These are phyloP conservation scores for Penicillium angulare DNA, from an alignment of 495 filamentous ascomycete genomes.

Conservation along the genomic window DNA sequence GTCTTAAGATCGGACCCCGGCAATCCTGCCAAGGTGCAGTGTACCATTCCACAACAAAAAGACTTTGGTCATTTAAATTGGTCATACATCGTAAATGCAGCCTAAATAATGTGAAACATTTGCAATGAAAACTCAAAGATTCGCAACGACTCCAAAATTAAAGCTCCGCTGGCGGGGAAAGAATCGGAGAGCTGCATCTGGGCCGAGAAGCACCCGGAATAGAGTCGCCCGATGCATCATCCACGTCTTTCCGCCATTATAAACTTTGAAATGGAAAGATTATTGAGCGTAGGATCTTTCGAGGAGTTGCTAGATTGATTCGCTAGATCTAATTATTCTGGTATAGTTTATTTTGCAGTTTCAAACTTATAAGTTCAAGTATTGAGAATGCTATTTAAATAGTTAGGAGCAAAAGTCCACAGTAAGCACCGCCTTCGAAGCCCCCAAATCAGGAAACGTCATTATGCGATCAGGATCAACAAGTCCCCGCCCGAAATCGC, in stretches of 20 bases:
- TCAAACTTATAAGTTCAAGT: neutral
- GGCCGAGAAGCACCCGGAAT: neutral
- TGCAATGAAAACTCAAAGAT: neutral
- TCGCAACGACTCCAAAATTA: neutral
- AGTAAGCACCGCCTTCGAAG: neutral
- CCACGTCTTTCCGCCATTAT: neutral
- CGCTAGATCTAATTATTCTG: no score
- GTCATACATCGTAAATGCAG: no score
- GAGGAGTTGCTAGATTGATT: no score
- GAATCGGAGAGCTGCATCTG: neutral
- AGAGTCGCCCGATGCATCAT: constrained; percentile 6
- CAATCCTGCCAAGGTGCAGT: no score
- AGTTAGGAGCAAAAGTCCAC: no score
- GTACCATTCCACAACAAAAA: no score
- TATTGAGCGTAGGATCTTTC: no score
- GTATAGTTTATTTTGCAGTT: neutral
- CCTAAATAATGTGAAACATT: no score
- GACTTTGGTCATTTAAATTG: no score
- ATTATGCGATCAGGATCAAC: constrained; percentile 16
- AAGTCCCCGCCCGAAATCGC: constrained; percentile 7
- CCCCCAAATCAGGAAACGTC: constrained; percentile 12
- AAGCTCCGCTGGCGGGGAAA: neutral
- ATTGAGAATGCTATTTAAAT: neutral
- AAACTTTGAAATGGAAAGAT: neutral
- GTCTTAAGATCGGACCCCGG: no score